Evolutionary conservation across 768 basidiomycete species (phyloP), one percentile per base, ranked within the genome.

Genomic region (Suillus weaverae): DNA sequence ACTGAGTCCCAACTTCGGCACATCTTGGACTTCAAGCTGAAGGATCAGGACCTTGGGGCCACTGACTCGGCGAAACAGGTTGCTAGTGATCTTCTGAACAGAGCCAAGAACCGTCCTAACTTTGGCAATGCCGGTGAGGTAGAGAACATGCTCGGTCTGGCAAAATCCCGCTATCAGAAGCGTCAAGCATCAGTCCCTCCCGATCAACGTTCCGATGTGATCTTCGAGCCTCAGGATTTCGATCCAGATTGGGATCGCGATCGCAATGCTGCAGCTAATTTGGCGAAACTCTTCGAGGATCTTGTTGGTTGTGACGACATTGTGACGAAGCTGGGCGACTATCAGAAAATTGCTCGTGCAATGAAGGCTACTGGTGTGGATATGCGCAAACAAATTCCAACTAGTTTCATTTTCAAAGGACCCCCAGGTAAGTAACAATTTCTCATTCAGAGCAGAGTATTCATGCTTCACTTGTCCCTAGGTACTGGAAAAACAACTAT

Each of bases 41-140:
- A 82, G 64, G 68, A 80, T 6, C 86, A 88, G 66, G 82, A 89
- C 65, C 80, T 90, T 1, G 70, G 67, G 1, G 88, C 88, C 1
- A 87, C 88, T 0, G 79, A 80, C 26, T 75, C 74, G 2, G 89
- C 88, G 0, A 90, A 87, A 70, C 71, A 71, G 5, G 83, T 85
- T 22, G 89, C 88, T 0, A 79, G 86, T 8, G 83, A 86, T 7
- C 64, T 79, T 1, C 76, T 88, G 36, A 69, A 62, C 18, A 69
- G 73, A 26, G 61, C 70, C 67, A 75, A 75, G 48, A 67, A 73
- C 61, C 81, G 85, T 8, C 86, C 86, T 7, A 87, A 89, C 73
- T 89, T 89, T 68, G 87, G 88, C 8, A 89, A 89, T 60, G 85
- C 76, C 1, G 88, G 88, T 10, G 86, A 83, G 64, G 87, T 89